phyloP scores from a whole-genome alignment of 2,329 filamentous ascomycete species.

The Helotiales sp. region DNA sequence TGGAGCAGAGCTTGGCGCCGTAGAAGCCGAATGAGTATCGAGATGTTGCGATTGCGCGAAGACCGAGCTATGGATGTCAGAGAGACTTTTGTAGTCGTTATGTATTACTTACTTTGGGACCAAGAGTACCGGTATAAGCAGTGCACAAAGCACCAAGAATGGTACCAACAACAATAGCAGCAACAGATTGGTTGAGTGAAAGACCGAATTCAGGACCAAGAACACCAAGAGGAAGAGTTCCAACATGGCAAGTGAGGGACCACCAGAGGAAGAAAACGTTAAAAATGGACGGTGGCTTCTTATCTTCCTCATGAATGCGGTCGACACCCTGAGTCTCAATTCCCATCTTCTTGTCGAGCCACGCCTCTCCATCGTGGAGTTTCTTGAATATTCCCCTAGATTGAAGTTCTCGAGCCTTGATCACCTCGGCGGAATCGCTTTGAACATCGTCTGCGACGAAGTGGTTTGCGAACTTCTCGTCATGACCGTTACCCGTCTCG shows the following conservation, averaged over 20 bases:
- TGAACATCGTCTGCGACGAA: slow-evolving; percentile 4
- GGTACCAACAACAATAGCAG: slow-evolving; percentile 42
- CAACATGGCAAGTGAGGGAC: slow-evolving; percentile 44
- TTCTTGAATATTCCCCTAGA: slow-evolving; percentile 20
- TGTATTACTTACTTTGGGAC: slow-evolving; percentile 37
- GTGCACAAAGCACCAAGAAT: slow-evolving; percentile 42
- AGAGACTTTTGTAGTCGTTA: neutral
- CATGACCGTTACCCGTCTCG: slow-evolving; percentile 24
- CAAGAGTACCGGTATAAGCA: slow-evolving; percentile 42
- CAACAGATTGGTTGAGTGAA: slow-evolving; percentile 43
- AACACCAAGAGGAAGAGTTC: slow-evolving; percentile 40
- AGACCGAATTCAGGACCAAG: slow-evolving; percentile 50
- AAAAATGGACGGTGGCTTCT: slow-evolving; percentile 41
- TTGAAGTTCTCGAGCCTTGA: slow-evolving; percentile 28
- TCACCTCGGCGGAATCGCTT: slow-evolving; percentile 17
- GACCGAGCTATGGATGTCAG: slow-evolving; percentile 30
- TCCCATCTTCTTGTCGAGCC: slow-evolving; percentile 45
- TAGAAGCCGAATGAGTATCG: slow-evolving; percentile 52
- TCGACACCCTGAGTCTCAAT: slow-evolving; percentile 50
- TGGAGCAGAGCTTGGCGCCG: slow-evolving; percentile 47
- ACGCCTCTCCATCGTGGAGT: slow-evolving; percentile 40
- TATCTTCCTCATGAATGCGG: slow-evolving; percentile 45
- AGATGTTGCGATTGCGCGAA: slow-evolving; percentile 45
- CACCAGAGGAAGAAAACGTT: slow-evolving; percentile 47
- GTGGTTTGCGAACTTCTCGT: slow-evolving; percentile 2